Base-by-base conservation (phyloP, 1,284 basidiomycete genomes). In the Puccinia sorghi region DNA sequence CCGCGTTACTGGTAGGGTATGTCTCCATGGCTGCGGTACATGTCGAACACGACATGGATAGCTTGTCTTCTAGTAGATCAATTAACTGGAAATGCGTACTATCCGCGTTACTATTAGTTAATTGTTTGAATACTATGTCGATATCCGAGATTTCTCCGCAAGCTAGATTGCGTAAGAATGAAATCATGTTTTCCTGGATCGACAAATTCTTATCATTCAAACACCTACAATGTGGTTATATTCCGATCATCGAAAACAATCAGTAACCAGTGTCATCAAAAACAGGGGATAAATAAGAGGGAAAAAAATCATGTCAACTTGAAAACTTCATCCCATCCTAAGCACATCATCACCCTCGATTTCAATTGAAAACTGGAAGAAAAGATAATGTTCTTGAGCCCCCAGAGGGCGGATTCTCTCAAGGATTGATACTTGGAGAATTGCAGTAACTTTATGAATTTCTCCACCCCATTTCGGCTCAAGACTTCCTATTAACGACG, bases 261-360 rank as follows among this genome's bases (percentile, higher is more conserved):
- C 32, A 32, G 32, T 32, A 32, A 32, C 32, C 32, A 32, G 32
- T 32, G 32, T 32, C 32, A 32, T 32, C 37, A 17, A 69, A 48
- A 20, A 32, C 25, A 4, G 12, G 20, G 46, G 43, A 27, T 70
- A 3, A 32, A 69, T 7, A 13, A 20, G n/a, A 50, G 27, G 59
- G 2, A 70, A 50, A 39, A 52, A 70, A 48, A 20, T 5, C 41
- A 25, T 11, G 2, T 54, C 46, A 67, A 82, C 82, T 74, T 50
- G 8, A 75, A 80, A 41, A 82, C 79, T 20, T 80, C 70, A 13
- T 80, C 63, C 82, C 82, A 83, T 0, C 78, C 81, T 13, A 84
- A 64, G 39, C 76, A 57, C 0, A 48, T n/a, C 7, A 82, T 76
- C 5, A 82, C 73, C 2, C 57, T 57, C 9, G 66, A 64, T 77